phyloP scores from a whole-genome alignment of 345 rosid genomes.

The Gossypium longicalyx region DNA sequence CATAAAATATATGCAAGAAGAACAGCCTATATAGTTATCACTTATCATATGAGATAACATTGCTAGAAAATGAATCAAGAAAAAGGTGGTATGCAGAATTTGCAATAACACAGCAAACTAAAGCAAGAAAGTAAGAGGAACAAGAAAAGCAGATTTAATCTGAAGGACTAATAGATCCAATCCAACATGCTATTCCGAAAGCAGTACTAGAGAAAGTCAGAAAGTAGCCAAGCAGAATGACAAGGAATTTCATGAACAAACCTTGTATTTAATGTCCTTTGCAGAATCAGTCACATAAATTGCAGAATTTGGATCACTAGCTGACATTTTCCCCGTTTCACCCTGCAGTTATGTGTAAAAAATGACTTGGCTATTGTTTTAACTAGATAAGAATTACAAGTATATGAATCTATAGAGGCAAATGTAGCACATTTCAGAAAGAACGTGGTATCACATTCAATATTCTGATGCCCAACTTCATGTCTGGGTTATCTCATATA shows the following conservation, averaged over 20 bases:
- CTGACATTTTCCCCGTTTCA: conserved; percentile 94
- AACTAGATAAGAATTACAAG: neutral
- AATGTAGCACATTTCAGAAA: neutral
- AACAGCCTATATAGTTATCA: neutral
- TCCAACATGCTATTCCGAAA: neutral
- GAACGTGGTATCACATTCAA: conserved; percentile 1
- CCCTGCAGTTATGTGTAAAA: conserved; percentile 46
- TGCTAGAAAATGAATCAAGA: neutral
- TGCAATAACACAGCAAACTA: neutral
- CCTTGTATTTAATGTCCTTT: conserved; percentile 79
- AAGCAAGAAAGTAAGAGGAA: neutral
- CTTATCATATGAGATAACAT: neutral
- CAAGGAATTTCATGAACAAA: conserved; percentile 19
- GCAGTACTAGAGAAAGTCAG: neutral
- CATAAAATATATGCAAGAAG: neutral
- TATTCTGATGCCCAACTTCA: neutral
- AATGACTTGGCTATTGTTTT: neutral
- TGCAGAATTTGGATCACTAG: conserved; percentile 95
- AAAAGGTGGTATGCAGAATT: conserved; percentile 1
- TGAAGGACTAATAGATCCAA: neutral
- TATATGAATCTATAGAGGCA: neutral
- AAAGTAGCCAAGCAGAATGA: neutral
- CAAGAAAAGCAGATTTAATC: neutral
- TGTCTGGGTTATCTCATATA: neutral
- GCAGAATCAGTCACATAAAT: conserved; percentile 87